Conservation (phyloP, 148 eudicot genomes). For the Fagopyrum homotropicum region DNA sequence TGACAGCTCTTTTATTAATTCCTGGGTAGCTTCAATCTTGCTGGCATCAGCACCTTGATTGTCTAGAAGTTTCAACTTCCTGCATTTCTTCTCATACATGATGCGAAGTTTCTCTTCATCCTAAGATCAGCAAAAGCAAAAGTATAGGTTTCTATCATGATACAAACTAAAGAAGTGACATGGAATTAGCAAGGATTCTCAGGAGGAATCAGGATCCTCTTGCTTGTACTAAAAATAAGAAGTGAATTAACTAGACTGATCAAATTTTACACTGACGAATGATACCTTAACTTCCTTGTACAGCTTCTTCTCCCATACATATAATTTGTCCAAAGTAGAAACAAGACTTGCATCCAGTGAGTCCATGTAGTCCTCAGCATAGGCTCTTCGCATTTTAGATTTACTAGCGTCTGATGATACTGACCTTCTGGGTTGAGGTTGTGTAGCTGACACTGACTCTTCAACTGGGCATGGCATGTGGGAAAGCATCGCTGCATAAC, state of each 20-base stretch:
- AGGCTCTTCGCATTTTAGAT: constrained; percentile 27
- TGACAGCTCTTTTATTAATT: constrained; percentile 48
- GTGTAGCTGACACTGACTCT: constrained; percentile 39
- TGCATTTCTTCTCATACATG: constrained; percentile 74
- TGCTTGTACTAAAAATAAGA: not conserved
- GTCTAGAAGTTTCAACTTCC: constrained; percentile 57
- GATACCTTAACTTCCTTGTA: constrained; percentile 93
- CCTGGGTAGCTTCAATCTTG: constrained; percentile 69
- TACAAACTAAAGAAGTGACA: not conserved
- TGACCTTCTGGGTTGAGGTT: constrained; percentile 25
- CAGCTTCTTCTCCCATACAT: constrained; percentile 91
- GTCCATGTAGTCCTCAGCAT: constrained; percentile 11
- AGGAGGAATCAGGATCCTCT: not conserved
- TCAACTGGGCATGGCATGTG: constrained; percentile 39
- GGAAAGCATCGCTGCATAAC: constrained; percentile 48
- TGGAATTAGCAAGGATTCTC: not conserved
- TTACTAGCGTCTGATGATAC: constrained; percentile 24
- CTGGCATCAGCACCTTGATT: constrained; percentile 66
- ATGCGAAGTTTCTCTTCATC: constrained; percentile 80
- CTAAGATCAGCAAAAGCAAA: constrained; percentile 41
- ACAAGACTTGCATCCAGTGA: constrained; percentile 49
- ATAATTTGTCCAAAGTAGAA: constrained; percentile 74
- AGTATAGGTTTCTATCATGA: not conserved
- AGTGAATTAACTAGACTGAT: not conserved
- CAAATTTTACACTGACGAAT: not conserved